Evolutionary conservation across 306 rosid genomes (phyloP).

Genomic region (Pterocarpus santalinus): DNA sequence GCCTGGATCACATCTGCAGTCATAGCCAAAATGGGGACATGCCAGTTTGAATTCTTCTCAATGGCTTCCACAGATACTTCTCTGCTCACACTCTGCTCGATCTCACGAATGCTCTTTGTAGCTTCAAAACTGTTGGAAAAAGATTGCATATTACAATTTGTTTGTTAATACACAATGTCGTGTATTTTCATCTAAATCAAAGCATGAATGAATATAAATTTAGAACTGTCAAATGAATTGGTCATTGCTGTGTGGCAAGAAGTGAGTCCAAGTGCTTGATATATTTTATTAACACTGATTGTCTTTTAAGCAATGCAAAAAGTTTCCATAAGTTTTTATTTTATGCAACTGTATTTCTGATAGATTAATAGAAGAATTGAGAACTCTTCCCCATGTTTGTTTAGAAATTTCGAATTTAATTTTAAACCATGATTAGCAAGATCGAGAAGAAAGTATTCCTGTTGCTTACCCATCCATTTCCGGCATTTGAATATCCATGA

Average conservation of each 20-base stretch:
- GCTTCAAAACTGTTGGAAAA: conserved; percentile 77
- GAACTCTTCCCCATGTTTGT: not conserved
- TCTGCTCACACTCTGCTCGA: conserved; percentile 58
- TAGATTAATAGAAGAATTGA: conserved; percentile 9
- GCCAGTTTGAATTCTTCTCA: conserved; percentile 59
- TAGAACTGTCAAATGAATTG: not conserved
- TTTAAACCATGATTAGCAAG: conserved; percentile 11
- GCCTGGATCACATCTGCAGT: conserved; percentile 98
- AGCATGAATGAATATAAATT: not conserved
- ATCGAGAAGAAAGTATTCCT: conserved; percentile 14
- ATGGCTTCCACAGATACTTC: conserved; percentile 54
- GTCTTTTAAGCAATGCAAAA: not conserved
- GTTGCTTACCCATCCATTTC: conserved; percentile 93
- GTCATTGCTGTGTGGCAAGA: not conserved
- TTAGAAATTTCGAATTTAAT: conserved; percentile 30
- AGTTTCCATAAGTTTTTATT: not conserved
- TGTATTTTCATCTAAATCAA: not conserved
- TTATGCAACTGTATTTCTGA: conserved; percentile 4
- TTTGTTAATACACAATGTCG: not conserved
- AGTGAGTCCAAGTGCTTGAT: too few relatives aligned
- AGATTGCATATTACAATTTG: not conserved
- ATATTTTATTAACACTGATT: too few relatives aligned
- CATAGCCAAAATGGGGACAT: conserved; percentile 91
- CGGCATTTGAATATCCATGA: conserved; percentile 99
- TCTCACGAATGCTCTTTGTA: conserved; percentile 70